Evolutionary conservation across 352 stramenopile genomes (phyloP).

Genomic region (Achlya hypogyna): DNA sequence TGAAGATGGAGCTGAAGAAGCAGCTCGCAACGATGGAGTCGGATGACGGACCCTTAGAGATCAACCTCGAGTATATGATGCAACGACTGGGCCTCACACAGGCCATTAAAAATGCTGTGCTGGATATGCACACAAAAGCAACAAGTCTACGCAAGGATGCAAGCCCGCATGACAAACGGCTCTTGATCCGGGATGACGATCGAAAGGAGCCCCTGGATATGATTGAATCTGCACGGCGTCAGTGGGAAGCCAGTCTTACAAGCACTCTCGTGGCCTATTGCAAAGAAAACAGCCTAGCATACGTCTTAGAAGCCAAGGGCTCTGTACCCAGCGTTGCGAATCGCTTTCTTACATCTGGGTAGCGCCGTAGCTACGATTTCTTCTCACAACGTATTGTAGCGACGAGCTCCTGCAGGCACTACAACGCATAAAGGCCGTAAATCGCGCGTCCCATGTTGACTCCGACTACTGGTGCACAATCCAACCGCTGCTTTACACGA

Average conservation of each 20-base stretch:
- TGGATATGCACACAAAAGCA: slow-evolving; percentile 49
- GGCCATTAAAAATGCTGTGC: slow-evolving; percentile 42
- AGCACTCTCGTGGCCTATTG: slow-evolving; percentile 55
- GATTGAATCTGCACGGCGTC: slow-evolving; percentile 30
- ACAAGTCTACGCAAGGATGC: slow-evolving; percentile 22
- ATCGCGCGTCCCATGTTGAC: slow-evolving; percentile 24
- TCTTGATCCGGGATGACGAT: slow-evolving; percentile 23
- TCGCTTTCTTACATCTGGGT: slow-evolving; percentile 69
- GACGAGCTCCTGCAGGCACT: slow-evolving; percentile 51
- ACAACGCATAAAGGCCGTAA: slow-evolving; percentile 47
- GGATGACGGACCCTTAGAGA: slow-evolving; percentile 22
- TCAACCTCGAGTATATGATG: slow-evolving; percentile 34
- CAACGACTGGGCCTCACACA: slow-evolving; percentile 48
- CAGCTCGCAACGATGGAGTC: slow-evolving; percentile 45
- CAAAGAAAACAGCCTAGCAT: slow-evolving; percentile 27
- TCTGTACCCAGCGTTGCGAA: not conserved
- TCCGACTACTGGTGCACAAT: slow-evolving; percentile 32
- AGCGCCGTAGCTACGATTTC: slow-evolving; percentile 25
- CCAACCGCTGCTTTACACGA: slow-evolving; percentile 40
- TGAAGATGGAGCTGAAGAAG: slow-evolving; percentile 41
- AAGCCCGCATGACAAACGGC: slow-evolving; percentile 24
- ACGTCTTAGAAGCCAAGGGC: slow-evolving; percentile 20
- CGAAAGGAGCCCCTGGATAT: slow-evolving; percentile 35
- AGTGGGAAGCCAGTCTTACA: slow-evolving; percentile 56
- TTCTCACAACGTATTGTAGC: slow-evolving; percentile 21